phyloP scores from a whole-genome alignment of 1,284 basidiomycete genomes.

The Apiotrichum veenhuisii region DNA sequence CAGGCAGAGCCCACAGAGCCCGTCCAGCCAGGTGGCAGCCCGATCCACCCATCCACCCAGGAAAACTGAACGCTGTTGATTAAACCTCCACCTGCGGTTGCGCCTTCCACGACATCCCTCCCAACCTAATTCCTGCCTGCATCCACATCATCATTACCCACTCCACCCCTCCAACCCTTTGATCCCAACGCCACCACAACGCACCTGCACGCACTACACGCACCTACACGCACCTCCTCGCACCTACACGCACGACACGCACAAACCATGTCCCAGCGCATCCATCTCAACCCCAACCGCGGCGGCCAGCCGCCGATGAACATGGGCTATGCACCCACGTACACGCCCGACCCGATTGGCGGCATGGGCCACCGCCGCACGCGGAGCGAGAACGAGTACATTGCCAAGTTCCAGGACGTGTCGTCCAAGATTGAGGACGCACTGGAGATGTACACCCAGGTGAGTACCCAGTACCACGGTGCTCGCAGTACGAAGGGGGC shows the following conservation, averaged over 20 bases:
- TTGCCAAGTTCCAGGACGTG: constrained; percentile 75
- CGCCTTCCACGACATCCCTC: too few relatives aligned
- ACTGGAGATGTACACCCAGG: constrained; percentile 84
- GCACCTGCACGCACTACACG: not conserved
- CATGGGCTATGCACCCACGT: constrained; percentile 22
- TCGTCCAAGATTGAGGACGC: constrained; percentile 83
- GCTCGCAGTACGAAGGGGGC: too few relatives aligned
- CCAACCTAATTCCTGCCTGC: too few relatives aligned
- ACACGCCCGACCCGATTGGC: constrained; percentile 51
- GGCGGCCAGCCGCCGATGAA: constrained; percentile 33
- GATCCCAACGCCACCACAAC: not conserved
- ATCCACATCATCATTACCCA: not conserved
- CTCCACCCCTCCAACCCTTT: constrained; percentile 38
- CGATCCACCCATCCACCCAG: too few relatives aligned
- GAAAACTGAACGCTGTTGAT: too few relatives aligned
- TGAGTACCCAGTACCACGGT: constrained; percentile 23
- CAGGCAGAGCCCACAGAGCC: too few relatives aligned
- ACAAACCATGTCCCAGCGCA: constrained; percentile 35
- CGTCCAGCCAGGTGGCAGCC: too few relatives aligned
- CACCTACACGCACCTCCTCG: constrained; percentile 19
- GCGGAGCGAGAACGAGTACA: constrained; percentile 61
- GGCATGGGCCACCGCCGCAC: constrained; percentile 1
- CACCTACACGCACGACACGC: not conserved
- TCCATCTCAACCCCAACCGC: constrained; percentile 50
- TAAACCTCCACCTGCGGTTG: too few relatives aligned